phyloP scores from a whole-genome alignment of 495 filamentous ascomycete species.

The Neurospora sp. region DNA sequence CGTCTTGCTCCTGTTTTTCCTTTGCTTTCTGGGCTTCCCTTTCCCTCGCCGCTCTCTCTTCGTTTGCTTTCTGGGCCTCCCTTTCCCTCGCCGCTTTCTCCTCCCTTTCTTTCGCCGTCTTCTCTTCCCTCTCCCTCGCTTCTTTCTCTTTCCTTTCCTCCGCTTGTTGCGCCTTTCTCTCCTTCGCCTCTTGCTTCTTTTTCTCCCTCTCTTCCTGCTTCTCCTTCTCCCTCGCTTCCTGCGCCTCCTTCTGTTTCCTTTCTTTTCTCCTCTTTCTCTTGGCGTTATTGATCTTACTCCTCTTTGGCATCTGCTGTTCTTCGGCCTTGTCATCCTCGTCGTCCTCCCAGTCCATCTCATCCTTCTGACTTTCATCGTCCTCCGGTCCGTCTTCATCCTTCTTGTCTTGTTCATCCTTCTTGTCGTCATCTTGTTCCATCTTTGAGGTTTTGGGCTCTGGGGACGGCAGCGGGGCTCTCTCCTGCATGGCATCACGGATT shows the following conservation, averaged over 20 bases:
- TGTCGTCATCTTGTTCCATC: conserved; percentile 11
- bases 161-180: background rate
- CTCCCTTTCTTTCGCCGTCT: background rate
- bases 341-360: background rate
- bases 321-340: background rate
- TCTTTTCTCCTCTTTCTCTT: background rate
- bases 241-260: background rate
- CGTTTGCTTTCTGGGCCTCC: too few species aligned
- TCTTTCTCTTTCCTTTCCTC: background rate
- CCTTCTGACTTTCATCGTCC: too few species aligned
- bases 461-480: background rate
- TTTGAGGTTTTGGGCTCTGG: conserved; percentile 1
- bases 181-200: background rate
- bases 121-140: background rate
- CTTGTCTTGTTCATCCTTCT: too few species aligned
- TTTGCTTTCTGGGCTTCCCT: too few species aligned
- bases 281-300: background rate
- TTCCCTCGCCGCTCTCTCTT: background rate
- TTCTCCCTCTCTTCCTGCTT: background rate
- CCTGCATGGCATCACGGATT: conserved; percentile 65
- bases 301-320: background rate
- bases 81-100: background rate
- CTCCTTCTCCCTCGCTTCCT: background rate
- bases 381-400: too few species aligned
- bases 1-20: too few species aligned